Conservation (phyloP, 768 basidiomycete genomes). For the Lactarius sp. region DNA sequence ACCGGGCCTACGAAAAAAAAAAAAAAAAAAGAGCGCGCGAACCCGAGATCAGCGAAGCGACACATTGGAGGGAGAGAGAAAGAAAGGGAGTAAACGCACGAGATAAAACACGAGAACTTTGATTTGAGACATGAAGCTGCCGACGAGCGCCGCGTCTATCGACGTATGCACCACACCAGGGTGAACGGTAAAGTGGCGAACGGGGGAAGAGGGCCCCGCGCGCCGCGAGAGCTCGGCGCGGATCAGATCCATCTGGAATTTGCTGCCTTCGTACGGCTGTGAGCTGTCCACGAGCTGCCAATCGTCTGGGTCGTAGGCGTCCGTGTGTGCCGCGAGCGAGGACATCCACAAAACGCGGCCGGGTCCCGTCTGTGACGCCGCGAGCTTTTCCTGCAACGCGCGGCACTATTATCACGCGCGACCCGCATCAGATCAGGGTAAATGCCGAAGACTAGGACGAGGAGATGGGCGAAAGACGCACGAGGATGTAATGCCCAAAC, state of each 20-base stretch:
- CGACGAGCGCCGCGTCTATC: constrained; percentile 46
- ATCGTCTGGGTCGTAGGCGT: constrained; percentile 56
- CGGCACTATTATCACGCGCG: constrained; percentile 53
- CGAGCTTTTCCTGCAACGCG: constrained; percentile 49
- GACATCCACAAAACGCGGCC: constrained; percentile 77
- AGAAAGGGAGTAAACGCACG: constrained; percentile 39
- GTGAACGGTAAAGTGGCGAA: constrained; percentile 59
- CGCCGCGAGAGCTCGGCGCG: constrained; percentile 48
- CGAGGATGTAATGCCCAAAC: constrained; percentile 75
- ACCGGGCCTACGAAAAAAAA: constrained; percentile 49
- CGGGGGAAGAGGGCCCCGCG: constrained; percentile 30
- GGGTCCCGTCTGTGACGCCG: constrained; percentile 39
- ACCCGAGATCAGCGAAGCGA: not conserved
- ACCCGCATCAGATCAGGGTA: not conserved
- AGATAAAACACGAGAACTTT: constrained; percentile 59
- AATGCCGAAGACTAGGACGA: not conserved
- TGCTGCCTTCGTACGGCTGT: constrained; percentile 64
- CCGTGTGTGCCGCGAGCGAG: constrained; percentile 56
- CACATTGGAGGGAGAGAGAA: not conserved
- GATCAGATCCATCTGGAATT: constrained; percentile 75
- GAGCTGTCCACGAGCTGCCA: constrained; percentile 62
- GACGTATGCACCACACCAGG: constrained; percentile 69
- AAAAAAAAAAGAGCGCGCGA: not conserved
- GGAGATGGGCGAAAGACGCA: constrained; percentile 35
- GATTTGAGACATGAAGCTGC: constrained; percentile 40